Percentiles rank a stretch among this genome's conserved stretches.
These are phyloP conservation scores for Oryza coarctata DNA, from an alignment of 176 grass and related monocot species.

Conservation along the genomic window DNA sequence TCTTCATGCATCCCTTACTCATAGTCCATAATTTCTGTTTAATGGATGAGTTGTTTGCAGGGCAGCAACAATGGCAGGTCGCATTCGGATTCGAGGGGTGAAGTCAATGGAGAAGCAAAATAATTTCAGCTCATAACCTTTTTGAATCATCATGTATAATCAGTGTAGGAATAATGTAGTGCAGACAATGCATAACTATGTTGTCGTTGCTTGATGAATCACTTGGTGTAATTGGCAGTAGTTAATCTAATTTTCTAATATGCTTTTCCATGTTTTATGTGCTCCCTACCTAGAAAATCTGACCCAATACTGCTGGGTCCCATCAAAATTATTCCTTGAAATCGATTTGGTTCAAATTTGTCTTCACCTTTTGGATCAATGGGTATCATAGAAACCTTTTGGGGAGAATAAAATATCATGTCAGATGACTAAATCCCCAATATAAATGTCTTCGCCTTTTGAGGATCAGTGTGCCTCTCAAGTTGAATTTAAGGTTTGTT, in stretches of 20 bases:
- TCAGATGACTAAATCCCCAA: too few relatives aligned
- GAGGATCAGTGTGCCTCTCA: too few relatives aligned
- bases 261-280: not conserved
- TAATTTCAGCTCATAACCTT: constrained; percentile 26
- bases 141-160: constrained; percentile 21
- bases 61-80: not conserved
- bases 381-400: not conserved
- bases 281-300: not conserved
- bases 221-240: not conserved
- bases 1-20: not conserved
- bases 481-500: too few relatives aligned
- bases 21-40: not conserved
- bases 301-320: too few relatives aligned
- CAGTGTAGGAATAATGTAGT: constrained; percentile 53
- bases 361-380: not conserved
- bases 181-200: not conserved
- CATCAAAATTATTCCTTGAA: not conserved
- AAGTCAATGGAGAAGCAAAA: not conserved
- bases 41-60: constrained; percentile 2
- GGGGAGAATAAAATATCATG: not conserved
- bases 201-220: constrained; percentile 1
- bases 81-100: not conserved
- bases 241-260: not conserved
- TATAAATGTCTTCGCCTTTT: too few relatives aligned
- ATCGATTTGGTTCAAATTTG: not conserved